Evolutionary conservation across 106 monocot species (phyloP).

Genomic region (Acorus gramineus): DNA sequence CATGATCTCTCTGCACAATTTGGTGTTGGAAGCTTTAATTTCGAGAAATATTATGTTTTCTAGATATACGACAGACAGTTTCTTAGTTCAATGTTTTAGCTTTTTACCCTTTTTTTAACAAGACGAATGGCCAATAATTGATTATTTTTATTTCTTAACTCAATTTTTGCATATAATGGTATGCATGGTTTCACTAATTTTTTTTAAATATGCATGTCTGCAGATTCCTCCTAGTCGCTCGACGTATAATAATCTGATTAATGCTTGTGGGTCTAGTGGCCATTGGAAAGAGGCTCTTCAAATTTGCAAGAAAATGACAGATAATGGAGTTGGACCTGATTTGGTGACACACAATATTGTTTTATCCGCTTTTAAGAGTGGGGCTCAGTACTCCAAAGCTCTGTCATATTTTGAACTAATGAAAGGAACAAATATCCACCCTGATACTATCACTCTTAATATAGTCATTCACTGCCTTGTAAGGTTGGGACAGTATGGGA

Average conservation of each 20-base stretch:
- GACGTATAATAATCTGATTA: constrained; percentile 92
- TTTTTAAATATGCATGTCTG: constrained; percentile 2
- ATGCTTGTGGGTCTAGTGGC: constrained; percentile 86
- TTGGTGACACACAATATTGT: constrained; percentile 86
- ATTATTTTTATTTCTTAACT: too few species aligned
- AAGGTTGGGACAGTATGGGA: constrained; percentile 68
- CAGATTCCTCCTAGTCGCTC: constrained; percentile 91
- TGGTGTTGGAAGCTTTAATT: too few species aligned
- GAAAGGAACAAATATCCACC: constrained; percentile 51
- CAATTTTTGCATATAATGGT: too few species aligned
- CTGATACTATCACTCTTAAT: constrained; percentile 65
- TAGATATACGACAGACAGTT: too few species aligned
- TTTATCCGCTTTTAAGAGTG: constrained; percentile 86
- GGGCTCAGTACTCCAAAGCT: constrained; percentile 72
- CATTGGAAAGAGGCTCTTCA: constrained; percentile 85
- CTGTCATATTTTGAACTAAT: constrained; percentile 87
- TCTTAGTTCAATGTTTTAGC: too few species aligned
- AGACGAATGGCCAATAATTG: too few species aligned
- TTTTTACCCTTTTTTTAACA: too few species aligned
- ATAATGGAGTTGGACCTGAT: constrained; percentile 98
- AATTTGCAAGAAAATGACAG: constrained; percentile 90
- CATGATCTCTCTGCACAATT: too few species aligned
- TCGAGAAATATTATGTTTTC: too few species aligned
- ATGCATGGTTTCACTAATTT: not conserved
- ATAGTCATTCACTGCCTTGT: constrained; percentile 88